Percentiles rank a stretch among this genome's conserved stretches.
phyloP scores from a whole-genome alignment of 345 rosid species.

The Boechera divaricarpa region DNA sequence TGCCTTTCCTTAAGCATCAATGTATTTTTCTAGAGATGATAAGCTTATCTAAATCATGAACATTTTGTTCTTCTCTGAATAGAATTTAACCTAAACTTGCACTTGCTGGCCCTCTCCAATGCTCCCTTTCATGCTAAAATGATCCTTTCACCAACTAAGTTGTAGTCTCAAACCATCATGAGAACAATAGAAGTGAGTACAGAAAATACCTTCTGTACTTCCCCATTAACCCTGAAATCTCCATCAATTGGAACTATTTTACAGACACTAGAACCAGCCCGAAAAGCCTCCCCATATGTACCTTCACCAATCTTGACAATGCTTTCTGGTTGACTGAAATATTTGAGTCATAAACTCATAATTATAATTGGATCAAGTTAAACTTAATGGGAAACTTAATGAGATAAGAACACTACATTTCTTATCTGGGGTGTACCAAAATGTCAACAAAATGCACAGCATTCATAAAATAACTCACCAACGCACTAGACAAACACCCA shows the following conservation, averaged over 20 bases:
- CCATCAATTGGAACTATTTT: conserved; percentile 98
- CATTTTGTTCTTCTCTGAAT: conserved; percentile 2
- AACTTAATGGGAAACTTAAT: neutral
- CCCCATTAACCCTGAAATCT: conserved; percentile 84
- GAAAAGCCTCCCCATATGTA: conserved; percentile 94
- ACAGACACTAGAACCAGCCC: conserved; percentile 80
- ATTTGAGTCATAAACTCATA: neutral
- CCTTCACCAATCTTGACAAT: conserved; percentile 95
- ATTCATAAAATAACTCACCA: neutral
- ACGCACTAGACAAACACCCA: conserved; percentile 20
- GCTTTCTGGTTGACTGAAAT: conserved; percentile 66
- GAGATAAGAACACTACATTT: conserved; percentile 20
- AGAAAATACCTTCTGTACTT: conserved; percentile 80
- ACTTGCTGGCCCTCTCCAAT: conserved; percentile 5
- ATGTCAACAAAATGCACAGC: conserved; percentile 26
- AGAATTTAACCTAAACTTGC: neutral
- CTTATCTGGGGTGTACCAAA: conserved; percentile 2
- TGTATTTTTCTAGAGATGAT: conserved; percentile 7
- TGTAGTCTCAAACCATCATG: conserved; percentile 22
- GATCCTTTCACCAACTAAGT: conserved; percentile 21
- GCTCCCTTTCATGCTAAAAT: neutral
- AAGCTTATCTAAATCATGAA: neutral
- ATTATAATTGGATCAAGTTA: conserved; percentile 32
- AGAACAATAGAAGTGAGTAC: neutral
- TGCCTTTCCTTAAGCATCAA: conserved; percentile 10